These are phyloP conservation scores for Tetracentron sinense DNA, from an alignment of 164 flowering plant genomes.

Conservation along the genomic window DNA sequence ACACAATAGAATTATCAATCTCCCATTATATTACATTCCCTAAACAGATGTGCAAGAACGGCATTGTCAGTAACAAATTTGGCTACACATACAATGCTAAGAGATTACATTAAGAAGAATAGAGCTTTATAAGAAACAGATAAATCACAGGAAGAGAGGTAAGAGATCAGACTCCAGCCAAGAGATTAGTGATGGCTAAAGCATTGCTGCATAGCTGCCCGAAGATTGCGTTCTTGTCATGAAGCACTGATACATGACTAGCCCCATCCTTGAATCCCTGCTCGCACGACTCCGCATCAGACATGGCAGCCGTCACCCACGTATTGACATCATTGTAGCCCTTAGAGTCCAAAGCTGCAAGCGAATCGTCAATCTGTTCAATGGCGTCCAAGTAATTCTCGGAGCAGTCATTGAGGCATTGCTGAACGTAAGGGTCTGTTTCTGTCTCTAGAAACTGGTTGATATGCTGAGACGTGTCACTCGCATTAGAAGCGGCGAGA, in stretches of 20 bases:
- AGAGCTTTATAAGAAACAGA: neutral
- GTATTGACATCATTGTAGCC: slow-evolving; percentile 12
- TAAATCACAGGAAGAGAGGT: neutral
- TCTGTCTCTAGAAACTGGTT: neutral
- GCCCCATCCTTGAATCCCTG: slow-evolving; percentile 14
- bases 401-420: slow-evolving; percentile 21
- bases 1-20: too few species aligned
- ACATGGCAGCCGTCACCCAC: slow-evolving; percentile 23
- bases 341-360: slow-evolving; percentile 17
- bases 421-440: neutral
- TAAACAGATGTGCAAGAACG: too few species aligned
- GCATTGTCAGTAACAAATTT: too few species aligned
- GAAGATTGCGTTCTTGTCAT: slow-evolving; percentile 3
- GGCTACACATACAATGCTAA: too few species aligned
- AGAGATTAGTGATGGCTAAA: slow-evolving; percentile 18
- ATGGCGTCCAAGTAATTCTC: slow-evolving; percentile 22
- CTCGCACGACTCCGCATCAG: slow-evolving; percentile 21
- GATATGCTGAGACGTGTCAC: neutral
- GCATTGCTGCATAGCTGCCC: slow-evolving; percentile 20
- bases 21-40: too few species aligned
- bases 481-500: slow-evolving; percentile 10
- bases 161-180: neutral
- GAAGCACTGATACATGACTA: neutral
- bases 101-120: too few species aligned
- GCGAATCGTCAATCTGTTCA: slow-evolving; percentile 20